Evolutionary conservation across 1,139 yeast genomes (phyloP).

Genomic region (Suhomyces chickasaworum): DNA sequence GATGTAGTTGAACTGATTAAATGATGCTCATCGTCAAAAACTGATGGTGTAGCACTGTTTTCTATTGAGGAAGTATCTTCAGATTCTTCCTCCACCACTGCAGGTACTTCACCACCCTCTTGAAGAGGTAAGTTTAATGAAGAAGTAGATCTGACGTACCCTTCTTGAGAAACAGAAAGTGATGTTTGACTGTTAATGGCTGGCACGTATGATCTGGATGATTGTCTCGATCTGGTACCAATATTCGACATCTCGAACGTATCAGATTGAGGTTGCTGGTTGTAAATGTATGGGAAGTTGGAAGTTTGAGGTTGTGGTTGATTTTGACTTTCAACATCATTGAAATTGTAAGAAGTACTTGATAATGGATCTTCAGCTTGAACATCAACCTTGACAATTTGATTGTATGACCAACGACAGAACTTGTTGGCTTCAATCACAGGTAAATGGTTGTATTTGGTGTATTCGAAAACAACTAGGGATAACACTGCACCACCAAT

Average conservation of each 20-base stretch:
- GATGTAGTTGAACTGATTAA: constrained; percentile 33
- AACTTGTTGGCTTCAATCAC: constrained; percentile 59
- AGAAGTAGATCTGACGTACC: constrained; percentile 19
- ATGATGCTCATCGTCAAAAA: constrained; percentile 33
- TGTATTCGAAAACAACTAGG: constrained; percentile 67
- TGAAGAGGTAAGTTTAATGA: constrained; percentile 20
- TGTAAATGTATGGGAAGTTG: constrained; percentile 1
- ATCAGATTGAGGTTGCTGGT: constrained; percentile 14
- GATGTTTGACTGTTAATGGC: constrained; percentile 8
- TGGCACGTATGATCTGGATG: constrained; percentile 28
- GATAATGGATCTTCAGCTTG: constrained; percentile 38
- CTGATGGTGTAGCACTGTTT: constrained; percentile 44
- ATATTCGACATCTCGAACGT: constrained; percentile 32
- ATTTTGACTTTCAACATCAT: constrained; percentile 11
- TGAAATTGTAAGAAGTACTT: constrained; percentile 10
- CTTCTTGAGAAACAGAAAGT: constrained; percentile 12
- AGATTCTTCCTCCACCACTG: constrained; percentile 27
- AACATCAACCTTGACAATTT: constrained; percentile 31
- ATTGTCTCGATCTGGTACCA: constrained; percentile 36
- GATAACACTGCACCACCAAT: constrained; percentile 88
- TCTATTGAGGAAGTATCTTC: constrained; percentile 32
- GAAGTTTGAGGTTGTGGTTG: constrained; percentile 3
- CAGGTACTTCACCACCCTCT: constrained; percentile 8
- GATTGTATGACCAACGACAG: constrained; percentile 82
- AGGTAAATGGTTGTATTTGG: constrained; percentile 78